Percentiles rank a stretch among this genome's conserved stretches.
Conservation (phyloP, 768 basidiomycete species). For the Hebeloma cylindrosporum region DNA sequence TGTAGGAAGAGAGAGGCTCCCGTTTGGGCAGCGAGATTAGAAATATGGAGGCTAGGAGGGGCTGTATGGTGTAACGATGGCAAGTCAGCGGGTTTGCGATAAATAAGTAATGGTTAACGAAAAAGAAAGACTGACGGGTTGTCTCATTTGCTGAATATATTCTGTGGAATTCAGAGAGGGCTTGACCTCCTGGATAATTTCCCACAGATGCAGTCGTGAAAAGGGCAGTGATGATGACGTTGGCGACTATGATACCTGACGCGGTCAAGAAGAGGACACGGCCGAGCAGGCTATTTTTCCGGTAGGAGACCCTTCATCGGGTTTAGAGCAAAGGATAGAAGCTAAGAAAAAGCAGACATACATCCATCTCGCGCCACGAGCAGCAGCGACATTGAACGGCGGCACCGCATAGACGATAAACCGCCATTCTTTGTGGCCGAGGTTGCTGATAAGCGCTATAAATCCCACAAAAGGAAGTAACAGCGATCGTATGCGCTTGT, state of each 20-base stretch:
- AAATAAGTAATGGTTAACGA: neutral
- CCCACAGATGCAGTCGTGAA: constrained; percentile 56
- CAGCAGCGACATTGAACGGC: constrained; percentile 75
- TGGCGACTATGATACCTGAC: constrained; percentile 49
- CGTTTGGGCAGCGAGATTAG: constrained; percentile 84
- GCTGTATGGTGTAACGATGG: constrained; percentile 8
- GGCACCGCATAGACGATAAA: constrained; percentile 91
- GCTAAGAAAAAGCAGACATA: constrained; percentile 35
- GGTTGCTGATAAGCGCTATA: constrained; percentile 62
- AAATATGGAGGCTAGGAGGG: constrained; percentile 66
- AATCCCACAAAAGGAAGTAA: constrained; percentile 54
- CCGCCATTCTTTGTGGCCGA: constrained; percentile 97
- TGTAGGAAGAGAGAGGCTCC: constrained; percentile 90
- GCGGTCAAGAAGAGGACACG: constrained; percentile 46
- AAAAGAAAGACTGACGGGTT: constrained; percentile 15
- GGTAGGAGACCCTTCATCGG: constrained; percentile 40
- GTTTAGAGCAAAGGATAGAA: neutral
- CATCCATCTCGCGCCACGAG: constrained; percentile 63
- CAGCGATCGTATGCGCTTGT: constrained; percentile 50
- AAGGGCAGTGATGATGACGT: constrained; percentile 52
- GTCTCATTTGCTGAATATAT: constrained; percentile 34
- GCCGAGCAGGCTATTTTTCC: constrained; percentile 49
- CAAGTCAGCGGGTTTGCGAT: constrained; percentile 2
- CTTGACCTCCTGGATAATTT: constrained; percentile 91
- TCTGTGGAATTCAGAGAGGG: constrained; percentile 62